Evolutionary conservation across 805 yeast species (phyloP).

Genomic region (Schizosaccharomyces cryophilus): DNA sequence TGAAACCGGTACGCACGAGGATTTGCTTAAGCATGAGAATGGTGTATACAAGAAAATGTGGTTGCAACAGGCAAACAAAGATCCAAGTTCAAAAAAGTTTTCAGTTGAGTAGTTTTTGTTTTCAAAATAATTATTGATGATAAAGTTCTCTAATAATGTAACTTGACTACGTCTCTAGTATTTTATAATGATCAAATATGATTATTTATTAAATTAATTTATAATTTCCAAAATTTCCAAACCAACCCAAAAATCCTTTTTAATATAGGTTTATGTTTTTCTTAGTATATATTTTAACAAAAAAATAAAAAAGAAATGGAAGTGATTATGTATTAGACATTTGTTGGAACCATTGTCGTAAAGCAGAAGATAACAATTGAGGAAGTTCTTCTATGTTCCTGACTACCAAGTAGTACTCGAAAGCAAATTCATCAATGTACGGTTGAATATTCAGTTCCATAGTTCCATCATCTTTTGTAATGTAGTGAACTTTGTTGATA

Average conservation of each 20-base stretch:
- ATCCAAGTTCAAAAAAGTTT: background rate
- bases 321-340: background rate
- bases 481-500: conserved; percentile 75
- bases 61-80: conserved; percentile 38
- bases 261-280: no score
- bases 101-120: background rate
- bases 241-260: no score
- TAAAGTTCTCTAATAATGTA: no score
- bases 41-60: conserved; percentile 64
- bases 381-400: conserved; percentile 75
- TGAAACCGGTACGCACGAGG: conserved; percentile 15
- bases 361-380: conserved; percentile 63
- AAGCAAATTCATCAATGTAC: conserved; percentile 84
- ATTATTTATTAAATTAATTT: no score
- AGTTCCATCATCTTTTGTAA: conserved; percentile 32
- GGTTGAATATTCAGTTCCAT: conserved; percentile 53
- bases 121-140: no score
- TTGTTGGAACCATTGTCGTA: conserved; percentile 60
- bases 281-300: no score
- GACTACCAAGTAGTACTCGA: conserved; percentile 87
- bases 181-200: no score
- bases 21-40: conserved; percentile 18
- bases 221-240: no score
- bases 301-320: background rate
- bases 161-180: no score